Conservation (phyloP, 345 rosid genomes). For the Gossypium longicalyx region DNA sequence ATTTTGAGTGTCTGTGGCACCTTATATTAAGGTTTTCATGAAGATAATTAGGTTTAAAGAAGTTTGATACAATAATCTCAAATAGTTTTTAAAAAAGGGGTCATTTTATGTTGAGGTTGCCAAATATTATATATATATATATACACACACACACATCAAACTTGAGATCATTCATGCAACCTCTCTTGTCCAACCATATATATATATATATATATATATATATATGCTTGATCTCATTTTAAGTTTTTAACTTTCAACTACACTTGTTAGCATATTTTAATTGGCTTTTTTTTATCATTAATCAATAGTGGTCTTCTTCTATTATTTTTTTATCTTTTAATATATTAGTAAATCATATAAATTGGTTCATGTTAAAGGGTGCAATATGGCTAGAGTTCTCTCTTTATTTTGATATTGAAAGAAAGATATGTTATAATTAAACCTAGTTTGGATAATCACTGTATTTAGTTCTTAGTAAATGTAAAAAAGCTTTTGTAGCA, state of each 20-base stretch:
- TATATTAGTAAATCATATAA: neutral
- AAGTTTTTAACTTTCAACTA: too few species aligned
- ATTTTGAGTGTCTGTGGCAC: neutral
- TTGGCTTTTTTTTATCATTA: neutral
- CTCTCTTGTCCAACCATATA: neutral
- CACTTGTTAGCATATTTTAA: neutral
- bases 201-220: too few species aligned
- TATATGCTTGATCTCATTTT: neutral
- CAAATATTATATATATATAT: neutral
- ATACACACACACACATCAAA: too few species aligned
- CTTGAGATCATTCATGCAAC: neutral
- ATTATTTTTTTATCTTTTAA: neutral
- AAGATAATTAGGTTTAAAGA: neutral
- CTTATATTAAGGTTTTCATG: neutral
- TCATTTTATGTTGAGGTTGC: too few species aligned
- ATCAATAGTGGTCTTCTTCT: neutral
- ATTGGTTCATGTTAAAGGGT: neutral
- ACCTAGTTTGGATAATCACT: neutral
- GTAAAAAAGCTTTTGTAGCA: too few species aligned
- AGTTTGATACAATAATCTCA: neutral
- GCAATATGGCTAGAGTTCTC: slow-evolving; percentile 5
- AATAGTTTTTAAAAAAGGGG: neutral
- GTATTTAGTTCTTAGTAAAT: neutral
- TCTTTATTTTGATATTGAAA: neutral
- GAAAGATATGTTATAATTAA: neutral